A percentile compares a stretch with the other conserved stretches of the same genome.
phyloP scores from a whole-genome alignment of 2,329 filamentous ascomycete species.

The Stagonosporopsis vannaccii region DNA sequence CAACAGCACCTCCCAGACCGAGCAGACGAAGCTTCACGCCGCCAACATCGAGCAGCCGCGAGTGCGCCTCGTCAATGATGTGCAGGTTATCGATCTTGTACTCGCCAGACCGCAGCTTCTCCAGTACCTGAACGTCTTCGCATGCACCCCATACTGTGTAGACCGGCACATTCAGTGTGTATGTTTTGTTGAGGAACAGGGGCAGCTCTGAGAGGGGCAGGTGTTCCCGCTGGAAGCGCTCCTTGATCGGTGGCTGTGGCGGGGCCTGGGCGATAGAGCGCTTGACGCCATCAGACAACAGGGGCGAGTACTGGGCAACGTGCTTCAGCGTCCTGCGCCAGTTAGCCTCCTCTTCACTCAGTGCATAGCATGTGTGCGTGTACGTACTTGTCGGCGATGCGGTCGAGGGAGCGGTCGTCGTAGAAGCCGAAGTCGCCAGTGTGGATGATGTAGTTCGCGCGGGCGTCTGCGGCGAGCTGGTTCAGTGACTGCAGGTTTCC shows the following conservation, averaged over 20 bases:
- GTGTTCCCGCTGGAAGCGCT: slow-evolving; percentile 79
- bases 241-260: slow-evolving; percentile 75
- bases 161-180: slow-evolving; percentile 93
- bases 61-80: slow-evolving; percentile 98
- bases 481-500: slow-evolving; percentile 96
- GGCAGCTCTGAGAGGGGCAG: slow-evolving; percentile 92
- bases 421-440: slow-evolving; percentile 99
- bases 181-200: slow-evolving; percentile 83
- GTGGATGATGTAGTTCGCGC: slow-evolving; percentile 97
- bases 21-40: slow-evolving; percentile 95
- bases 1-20: slow-evolving; percentile 92
- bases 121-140: slow-evolving; percentile 95
- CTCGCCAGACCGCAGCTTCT: slow-evolving; percentile 96
- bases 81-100: slow-evolving; percentile 98
- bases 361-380: not conserved
- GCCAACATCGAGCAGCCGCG: slow-evolving; percentile 90
- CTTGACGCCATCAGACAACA: slow-evolving; percentile 80
- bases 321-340: slow-evolving; percentile 85
- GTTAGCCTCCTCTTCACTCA: slow-evolving; percentile 24
- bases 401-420: slow-evolving; percentile 91
- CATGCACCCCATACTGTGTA: slow-evolving; percentile 99
- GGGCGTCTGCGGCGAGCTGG: slow-evolving; percentile 91
- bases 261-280: slow-evolving; percentile 71
- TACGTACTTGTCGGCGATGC: slow-evolving; percentile 95
- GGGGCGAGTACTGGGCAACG: slow-evolving; percentile 96